Evolutionary conservation across 176 grass and related monocot species (phyloP), one percentile per base, ranked within the genome.

Genomic region (Ensete ventricosum): DNA sequence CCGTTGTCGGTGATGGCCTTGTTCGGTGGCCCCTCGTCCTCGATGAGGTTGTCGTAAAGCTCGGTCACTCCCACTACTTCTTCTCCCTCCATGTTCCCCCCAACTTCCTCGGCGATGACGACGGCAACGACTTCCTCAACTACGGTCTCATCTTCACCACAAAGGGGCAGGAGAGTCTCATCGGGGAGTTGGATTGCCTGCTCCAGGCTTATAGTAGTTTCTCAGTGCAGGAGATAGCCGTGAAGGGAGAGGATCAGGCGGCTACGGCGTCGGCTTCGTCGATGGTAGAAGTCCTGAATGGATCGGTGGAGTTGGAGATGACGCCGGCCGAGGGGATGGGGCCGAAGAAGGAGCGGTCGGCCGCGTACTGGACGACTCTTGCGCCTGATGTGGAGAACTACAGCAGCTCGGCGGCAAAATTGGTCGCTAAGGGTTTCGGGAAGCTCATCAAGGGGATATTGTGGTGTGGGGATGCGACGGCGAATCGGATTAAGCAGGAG

Each of bases 331-430:
- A 91, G 75, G 90, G 79, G n/a, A 80, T 84, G 11, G 94, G 94
- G 16, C 64, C 81, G 9, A 98, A 98, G 76, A 91, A 89, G 88
- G 74, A 89, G 78, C 79, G 80, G 23, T 91, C 95, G 0, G 95
- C 90, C 12, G 90, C 90, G 51, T 94, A 91, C 82, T 98, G 94
- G 95, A 93, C 95, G 8, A 91, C 90, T 1, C 85, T 98, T 8
- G 95, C 95, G 7, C 95, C 95, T 0, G 93, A 98, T 52, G 95
- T 98, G 14, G 95, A 98, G 66, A 90, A 98, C 55, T 98, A 94
- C 82, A 91, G 90, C 80, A 82, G 88, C 29, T 79, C 82, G 9
- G 85, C 84, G 53, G 88, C 95, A 13, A 77, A 83, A 84, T 67
- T 81, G 54, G 91, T 98, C 21, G 95, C 90, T 6, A 77, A 13